Evolutionary conservation across 139 green algal genomes (phyloP), one percentile per base, ranked within the genome.

Genomic region (Auxenochlorella protothecoides): DNA sequence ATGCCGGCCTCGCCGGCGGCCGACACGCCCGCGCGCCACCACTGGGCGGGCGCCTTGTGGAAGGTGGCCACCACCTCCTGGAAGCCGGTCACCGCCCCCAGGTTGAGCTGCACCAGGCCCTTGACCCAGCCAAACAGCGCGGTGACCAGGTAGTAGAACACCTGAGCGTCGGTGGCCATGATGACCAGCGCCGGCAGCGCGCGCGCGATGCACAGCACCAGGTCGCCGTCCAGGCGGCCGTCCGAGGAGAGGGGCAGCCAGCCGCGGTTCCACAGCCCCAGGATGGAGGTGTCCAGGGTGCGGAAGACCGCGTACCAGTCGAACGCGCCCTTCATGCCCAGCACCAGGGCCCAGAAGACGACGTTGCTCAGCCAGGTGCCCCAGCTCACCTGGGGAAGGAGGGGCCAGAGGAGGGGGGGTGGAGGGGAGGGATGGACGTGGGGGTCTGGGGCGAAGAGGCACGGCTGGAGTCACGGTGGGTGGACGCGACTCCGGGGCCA

Each of bases 301-400:
- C 63, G 59, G 61, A 86, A 81, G 12, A 86, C 60, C 16, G 75
- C 72, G 66, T 82, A 88, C 66, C 80, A 88, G 72, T 90, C 86
- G 60, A 92, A 91, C 3, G 74, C 74, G 12, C 85, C 68, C 75
- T 92, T 92, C 59, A 79, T 57, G 0, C 16, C 74, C 15, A 92
- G 68, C 51, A 85, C 77, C 11, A 80, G 13, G n/a, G 71, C 63
- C 86, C 86, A 92, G 69, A 92, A 85, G 53, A 65, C 14, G 2
- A 74, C 59, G 73, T 92, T 91, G 64, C 54, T 60, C 6, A 84
- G 57, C 65, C 77, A 85, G 64, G 72, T 74, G 62, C 27, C 51
- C 75, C 80, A 83, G 11, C 79, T 74, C 16, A 60, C 66, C 69
- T 83, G 70, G 44, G 55, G 57, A 44, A 10, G 6, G 2, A 12